Percentiles rank a stretch among this genome's conserved stretches.
phyloP scores from a whole-genome alignment of 306 rosid species.

The Hippophae rhamnoides region DNA sequence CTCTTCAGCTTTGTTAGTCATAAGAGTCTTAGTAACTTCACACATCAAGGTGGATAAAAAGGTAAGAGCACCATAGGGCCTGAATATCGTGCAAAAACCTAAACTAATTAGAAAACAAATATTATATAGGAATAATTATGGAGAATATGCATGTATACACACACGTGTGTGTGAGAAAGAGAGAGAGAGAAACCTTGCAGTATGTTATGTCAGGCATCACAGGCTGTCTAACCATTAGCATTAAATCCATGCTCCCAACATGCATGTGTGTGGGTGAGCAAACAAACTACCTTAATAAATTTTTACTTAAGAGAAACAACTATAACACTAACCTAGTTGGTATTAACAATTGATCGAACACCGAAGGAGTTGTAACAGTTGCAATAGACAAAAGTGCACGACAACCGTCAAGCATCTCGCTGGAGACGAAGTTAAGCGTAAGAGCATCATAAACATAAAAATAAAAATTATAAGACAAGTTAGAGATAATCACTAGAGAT shows the following conservation, averaged over 20 bases:
- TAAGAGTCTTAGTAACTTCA: slow-evolving; percentile 69
- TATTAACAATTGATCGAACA: slow-evolving; percentile 66
- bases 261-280: too few relatives aligned
- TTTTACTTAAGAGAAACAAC: too few relatives aligned
- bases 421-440: slow-evolving; percentile 30
- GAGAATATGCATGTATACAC: neutral
- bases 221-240: too few relatives aligned
- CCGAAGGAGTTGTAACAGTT: slow-evolving; percentile 53
- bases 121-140: neutral
- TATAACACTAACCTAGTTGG: slow-evolving; percentile 39
- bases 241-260: too few relatives aligned
- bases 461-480: neutral
- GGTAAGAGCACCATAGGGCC: slow-evolving; percentile 69
- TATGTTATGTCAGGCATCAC: too few relatives aligned
- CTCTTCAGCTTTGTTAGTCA: slow-evolving; percentile 58
- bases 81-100: slow-evolving; percentile 31
- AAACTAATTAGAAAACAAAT: slow-evolving; percentile 10
- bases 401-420: slow-evolving; percentile 96
- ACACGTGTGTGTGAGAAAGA: neutral
- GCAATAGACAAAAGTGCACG: slow-evolving; percentile 87
- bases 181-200: neutral
- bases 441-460: slow-evolving; percentile 7
- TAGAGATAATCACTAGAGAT: slow-evolving; percentile 12
- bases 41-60: slow-evolving; percentile 66
- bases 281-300: too few relatives aligned